A percentile compares a stretch with the other conserved stretches of the same genome.
phyloP scores from a whole-genome alignment of 2,329 filamentous ascomycete genomes.

The Calonectria naviculata region DNA sequence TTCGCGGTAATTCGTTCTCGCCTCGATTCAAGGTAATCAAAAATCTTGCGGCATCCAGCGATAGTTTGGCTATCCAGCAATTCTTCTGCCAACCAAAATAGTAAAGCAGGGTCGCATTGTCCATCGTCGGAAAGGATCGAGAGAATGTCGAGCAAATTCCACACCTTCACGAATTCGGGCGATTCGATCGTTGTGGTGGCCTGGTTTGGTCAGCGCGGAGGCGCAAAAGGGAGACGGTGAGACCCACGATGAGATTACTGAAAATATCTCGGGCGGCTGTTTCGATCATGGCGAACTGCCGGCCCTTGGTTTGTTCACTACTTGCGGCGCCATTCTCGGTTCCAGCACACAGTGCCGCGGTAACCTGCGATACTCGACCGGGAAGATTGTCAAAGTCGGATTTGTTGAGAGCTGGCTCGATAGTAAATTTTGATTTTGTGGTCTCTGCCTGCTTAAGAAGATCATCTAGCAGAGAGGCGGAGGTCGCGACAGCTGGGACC shows the following conservation, averaged over 20 bases:
- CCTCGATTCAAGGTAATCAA: slow-evolving; percentile 94
- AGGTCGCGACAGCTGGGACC: slow-evolving; percentile 64
- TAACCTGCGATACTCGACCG: slow-evolving; percentile 53
- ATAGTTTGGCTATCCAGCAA: slow-evolving; percentile 97
- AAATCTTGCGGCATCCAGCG: slow-evolving; percentile 88
- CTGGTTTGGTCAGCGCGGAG: slow-evolving; percentile 57
- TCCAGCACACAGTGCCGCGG: slow-evolving; percentile 40
- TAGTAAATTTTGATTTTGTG: slow-evolving; percentile 67
- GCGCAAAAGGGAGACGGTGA: slow-evolving; percentile 16
- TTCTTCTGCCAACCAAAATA: slow-evolving; percentile 94
- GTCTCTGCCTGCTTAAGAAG: slow-evolving; percentile 69
- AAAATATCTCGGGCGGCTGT: slow-evolving; percentile 86
- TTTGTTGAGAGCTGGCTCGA: slow-evolving; percentile 82
- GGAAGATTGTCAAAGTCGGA: slow-evolving; percentile 68
- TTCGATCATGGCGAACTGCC: slow-evolving; percentile 80
- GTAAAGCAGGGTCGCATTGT: slow-evolving; percentile 80
- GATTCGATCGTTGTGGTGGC: slow-evolving; percentile 81
- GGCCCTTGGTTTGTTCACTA: slow-evolving; percentile 52
- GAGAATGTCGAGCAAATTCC: slow-evolving; percentile 95
- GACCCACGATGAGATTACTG: slow-evolving; percentile 78
- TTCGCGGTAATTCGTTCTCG: slow-evolving; percentile 87
- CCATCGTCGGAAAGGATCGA: slow-evolving; percentile 87
- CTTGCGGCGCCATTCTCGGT: slow-evolving; percentile 47
- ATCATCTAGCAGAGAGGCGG: slow-evolving; percentile 64
- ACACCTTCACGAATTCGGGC: slow-evolving; percentile 83